A percentile compares a stretch with the other conserved stretches of the same genome.
Conservation (phyloP, 2,329 filamentous ascomycete species). For the Aureobasidium sp. region DNA sequence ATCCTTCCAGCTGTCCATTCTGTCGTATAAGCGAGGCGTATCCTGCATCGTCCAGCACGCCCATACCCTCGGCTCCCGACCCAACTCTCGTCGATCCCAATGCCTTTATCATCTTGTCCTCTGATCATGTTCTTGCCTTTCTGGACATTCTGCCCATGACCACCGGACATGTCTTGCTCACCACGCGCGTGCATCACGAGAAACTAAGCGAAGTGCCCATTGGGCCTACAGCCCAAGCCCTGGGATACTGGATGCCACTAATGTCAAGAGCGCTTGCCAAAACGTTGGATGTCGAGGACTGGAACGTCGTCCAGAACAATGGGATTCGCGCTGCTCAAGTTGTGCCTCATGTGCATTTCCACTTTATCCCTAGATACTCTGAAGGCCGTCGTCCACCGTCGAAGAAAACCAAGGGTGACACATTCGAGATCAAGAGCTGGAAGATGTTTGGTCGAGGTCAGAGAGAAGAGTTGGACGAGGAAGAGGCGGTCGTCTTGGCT, state of each 20-base stretch:
- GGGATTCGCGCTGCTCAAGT: constrained; percentile 82
- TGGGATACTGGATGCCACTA: constrained; percentile 56
- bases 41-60: constrained; percentile 29
- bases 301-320: constrained; percentile 97
- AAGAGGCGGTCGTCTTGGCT: constrained; percentile 59
- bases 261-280: constrained; percentile 64
- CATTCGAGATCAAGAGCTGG: constrained; percentile 51
- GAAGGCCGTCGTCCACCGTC: constrained; percentile 36
- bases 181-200: constrained; percentile 66
- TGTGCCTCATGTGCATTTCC: constrained; percentile 89
- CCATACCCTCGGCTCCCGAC: constrained; percentile 28
- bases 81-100: constrained; percentile 29
- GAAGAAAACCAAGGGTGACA: constrained; percentile 40
- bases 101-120: constrained; percentile 65
- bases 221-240: constrained; percentile 20
- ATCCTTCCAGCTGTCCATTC: constrained; percentile 48
- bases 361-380: constrained; percentile 72
- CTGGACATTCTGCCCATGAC: constrained; percentile 89
- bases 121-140: constrained; percentile 72
- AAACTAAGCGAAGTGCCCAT: constrained; percentile 63
- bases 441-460: constrained; percentile 75
- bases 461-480: constrained; percentile 68
- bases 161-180: constrained; percentile 74
- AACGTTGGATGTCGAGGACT: constrained; percentile 68
- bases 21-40: constrained; percentile 51